These are phyloP conservation scores for Hura crepitans DNA, from an alignment of 441 rosid genomes.

Conservation along the genomic window DNA sequence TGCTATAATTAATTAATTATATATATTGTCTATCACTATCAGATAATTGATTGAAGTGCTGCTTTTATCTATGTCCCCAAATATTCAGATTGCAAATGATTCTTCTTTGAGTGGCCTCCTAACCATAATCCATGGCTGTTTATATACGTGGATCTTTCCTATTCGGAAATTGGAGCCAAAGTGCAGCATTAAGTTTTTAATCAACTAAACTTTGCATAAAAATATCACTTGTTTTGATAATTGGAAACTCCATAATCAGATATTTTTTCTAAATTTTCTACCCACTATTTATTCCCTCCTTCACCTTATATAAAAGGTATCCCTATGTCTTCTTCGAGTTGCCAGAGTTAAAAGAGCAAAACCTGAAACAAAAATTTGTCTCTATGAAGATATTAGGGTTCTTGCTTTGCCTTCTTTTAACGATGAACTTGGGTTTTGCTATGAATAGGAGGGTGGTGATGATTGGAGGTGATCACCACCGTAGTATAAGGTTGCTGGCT, in stretches of 20 bases:
- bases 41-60: neutral
- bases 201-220: no score
- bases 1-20: no score
- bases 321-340: neutral
- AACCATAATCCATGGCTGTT: neutral
- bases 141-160: neutral
- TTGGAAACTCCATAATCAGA: slow-evolving; percentile 16
- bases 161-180: neutral
- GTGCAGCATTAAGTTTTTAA: neutral
- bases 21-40: neutral
- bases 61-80: no score
- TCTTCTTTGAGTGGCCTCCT: neutral
- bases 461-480: neutral
- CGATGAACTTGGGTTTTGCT: slow-evolving; percentile 11
- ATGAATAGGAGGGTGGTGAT: slow-evolving; percentile 15
- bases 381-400: slow-evolving; percentile 12
- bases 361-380: neutral
- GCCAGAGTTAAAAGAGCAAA: neutral
- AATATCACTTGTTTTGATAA: neutral
- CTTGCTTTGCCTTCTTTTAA: slow-evolving; percentile 2
- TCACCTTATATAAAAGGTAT: neutral
- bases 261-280: slow-evolving; percentile 10
- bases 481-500: neutral
- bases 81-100: neutral
- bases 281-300: slow-evolving; percentile 3